Conservation (phyloP, 2,329 filamentous ascomycete species). For the Pseudogymnoascus pannorum region DNA sequence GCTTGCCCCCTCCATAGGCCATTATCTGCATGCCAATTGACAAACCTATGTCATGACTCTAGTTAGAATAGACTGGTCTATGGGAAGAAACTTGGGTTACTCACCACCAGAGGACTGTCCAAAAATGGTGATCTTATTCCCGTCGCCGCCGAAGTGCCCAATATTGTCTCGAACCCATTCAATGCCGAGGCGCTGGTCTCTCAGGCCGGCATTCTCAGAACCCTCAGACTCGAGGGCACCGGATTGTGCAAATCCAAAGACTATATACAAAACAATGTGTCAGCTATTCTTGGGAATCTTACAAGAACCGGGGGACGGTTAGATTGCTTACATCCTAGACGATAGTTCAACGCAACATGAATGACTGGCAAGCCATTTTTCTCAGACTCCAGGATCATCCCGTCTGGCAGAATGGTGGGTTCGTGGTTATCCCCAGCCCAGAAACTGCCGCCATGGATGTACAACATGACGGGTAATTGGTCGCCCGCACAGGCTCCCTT, state of each 20-base stretch:
- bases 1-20: slow-evolving; percentile 38
- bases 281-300: not conserved
- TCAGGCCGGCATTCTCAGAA: slow-evolving; percentile 52
- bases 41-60: slow-evolving; percentile 28
- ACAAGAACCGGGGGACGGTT: not conserved
- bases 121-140: slow-evolving; percentile 49
- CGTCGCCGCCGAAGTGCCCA: slow-evolving; percentile 50
- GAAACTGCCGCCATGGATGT: slow-evolving; percentile 56
- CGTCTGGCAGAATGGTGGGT: slow-evolving; percentile 32
- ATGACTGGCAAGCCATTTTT: slow-evolving; percentile 43
- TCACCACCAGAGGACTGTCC: slow-evolving; percentile 52
- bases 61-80: slow-evolving; percentile 34
- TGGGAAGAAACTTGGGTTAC: slow-evolving; percentile 29
- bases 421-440: slow-evolving; percentile 17
- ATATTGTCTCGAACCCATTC: slow-evolving; percentile 54
- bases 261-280: slow-evolving; percentile 46
- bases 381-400: slow-evolving; percentile 39
- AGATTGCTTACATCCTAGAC: slow-evolving; percentile 17
- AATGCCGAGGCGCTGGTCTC: slow-evolving; percentile 51
- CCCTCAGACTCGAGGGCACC: slow-evolving; percentile 43
- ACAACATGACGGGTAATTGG: slow-evolving; percentile 58
- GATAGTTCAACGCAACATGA: slow-evolving; percentile 53
- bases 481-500: slow-evolving; percentile 42
- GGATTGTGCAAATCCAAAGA: slow-evolving; percentile 62
- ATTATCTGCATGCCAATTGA: slow-evolving; percentile 41